Evolutionary conservation across 2,329 filamentous ascomycete genomes (phyloP), one percentile per base, ranked within the genome.

Genomic region (Cladorrhinum sp.): DNA sequence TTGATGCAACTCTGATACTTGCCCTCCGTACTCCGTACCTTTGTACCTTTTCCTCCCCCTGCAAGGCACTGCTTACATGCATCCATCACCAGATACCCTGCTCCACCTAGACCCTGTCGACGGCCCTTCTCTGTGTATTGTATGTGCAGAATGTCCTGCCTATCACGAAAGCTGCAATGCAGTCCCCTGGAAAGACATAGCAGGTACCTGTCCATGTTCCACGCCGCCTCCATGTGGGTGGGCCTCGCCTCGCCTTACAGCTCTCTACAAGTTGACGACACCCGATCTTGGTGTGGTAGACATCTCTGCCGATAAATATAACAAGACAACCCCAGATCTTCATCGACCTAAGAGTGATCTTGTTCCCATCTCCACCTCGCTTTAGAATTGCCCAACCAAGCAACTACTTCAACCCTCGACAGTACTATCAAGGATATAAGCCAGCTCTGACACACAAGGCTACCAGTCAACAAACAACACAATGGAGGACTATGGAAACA

Each of bases 401-500:
- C 36, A 56, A 45, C 53, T 45, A 12, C 18, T 45, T 8, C 41
- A 45, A 22, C 18, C 41, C 8, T 45, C 16, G 10, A 22, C 41
- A 22, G 16, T 5, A 13, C 16, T 12, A 45, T 10, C 41, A 45
- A 18, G 22, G n/a, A 45, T 24, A 23, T 45, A 58, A 54, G 20
- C 32, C 52, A 45, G 53, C 25, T 13, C 36, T 54, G 25, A 55
- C 32, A 55, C 56, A 57, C 57, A 57, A 53, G 50, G n/a, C 22
- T 61, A 62, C 57, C 29, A 24, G 25, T 24, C 50, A 57, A 36
- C 61, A 54, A 55, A 10, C 29, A 50, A 18, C 48, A 36, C 32
- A 51, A 76, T 76, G 74, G 73, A 71, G 38, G 68, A 70, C 24
- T 64, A 72, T 61, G 70, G 67, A 60, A 64, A 64, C 29, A 62